Base-by-base conservation (phyloP, 202 grass and related monocot species). In the Setaria viridis region DNA sequence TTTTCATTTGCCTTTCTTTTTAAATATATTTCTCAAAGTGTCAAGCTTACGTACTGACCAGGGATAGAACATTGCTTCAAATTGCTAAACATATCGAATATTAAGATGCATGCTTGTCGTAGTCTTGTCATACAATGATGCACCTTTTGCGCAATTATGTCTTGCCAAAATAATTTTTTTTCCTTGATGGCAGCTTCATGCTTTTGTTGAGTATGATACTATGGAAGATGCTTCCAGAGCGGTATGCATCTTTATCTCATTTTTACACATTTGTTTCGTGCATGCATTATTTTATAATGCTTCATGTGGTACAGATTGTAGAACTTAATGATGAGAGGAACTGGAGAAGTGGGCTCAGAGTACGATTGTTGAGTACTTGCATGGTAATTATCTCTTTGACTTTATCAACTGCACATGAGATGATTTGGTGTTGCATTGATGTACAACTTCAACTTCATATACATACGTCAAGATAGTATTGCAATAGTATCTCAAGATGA, bases 261-360 rank as follows among this genome's bases (percentile, higher is more conserved):
- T 54, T 79, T 83, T 77, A 67, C 19, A 25, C 20, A 43, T 55
- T 49, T 84, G 15, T 72, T 42, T 51, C 20, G 9, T 67, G 30
- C 11, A 53, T 20, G 7, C 33, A 17, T 87, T 39, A 53, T 77
- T 64, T 80, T 69, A 62, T 57, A 25, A 74, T 76, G 41, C 43
- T 86, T 75, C 51, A 19, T 80, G 46, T 20, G 46, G 83, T 75
- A 53, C 82, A 99, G 97, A 87, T 96, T 89, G 20, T 76, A 60
- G 97, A 97, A 55, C 94, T 97, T 60, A 97, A 99, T 91, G 93
- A 97, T 89, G 97, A 99, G 70, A 94, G 89, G 85, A 99, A 99
- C 89, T 97, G 97, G 97, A 94, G 97, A 92, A 99, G 54, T 76
- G 94, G 94, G 35, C 87, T 99, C n/a, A 91, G 94, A 97, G 94